Evolutionary conservation across 768 basidiomycete species (phyloP), one percentile per base, ranked within the genome.

Genomic region (Pleurotus tuber-regium): DNA sequence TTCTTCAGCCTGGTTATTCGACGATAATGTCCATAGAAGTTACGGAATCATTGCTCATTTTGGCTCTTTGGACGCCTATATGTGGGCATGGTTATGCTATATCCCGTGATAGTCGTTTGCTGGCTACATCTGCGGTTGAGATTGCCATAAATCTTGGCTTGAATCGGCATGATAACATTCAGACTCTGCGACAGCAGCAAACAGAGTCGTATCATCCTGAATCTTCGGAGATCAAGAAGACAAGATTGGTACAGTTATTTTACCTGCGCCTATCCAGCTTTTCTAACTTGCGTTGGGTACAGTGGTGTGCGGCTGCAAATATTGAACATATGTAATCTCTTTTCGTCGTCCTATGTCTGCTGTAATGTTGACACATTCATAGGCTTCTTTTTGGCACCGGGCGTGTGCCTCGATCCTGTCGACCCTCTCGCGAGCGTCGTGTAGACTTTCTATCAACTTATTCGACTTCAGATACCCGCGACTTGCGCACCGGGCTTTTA

Each of bases 91-190:
- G 55, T 59, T 7, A 63, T 58, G 43, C 61, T 63, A 49, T 64
- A 61, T 33, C 47, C 7, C 67, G 68, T 4, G 77, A 77, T 24
- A 72, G 66, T 23, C 68, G 73, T 33, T 49, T 75, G 36, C 57
- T 70, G 28, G 65, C 71, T 30, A 71, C 66, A 7, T 63, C 73
- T 12, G 77, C 77, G 10, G 68, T 78, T 23, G 72, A 68, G 42
- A 76, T 76, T 72, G 75, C 74, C 18, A 74, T 71, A 59, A 75
- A 73, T 55, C 57, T 78, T 43, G 69, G 67, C 23, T 61, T 77
- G 3, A n/a, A 14, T 33, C 46, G 31, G 10, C 33, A 47, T 12
- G 46, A 48, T 14, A 26, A 35, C 9, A 30, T 35, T 24, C 30
- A 48, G 19, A 23, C 35, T 1, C 31, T 48, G 4, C n/a, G 11